Evolutionary conservation across 2,329 filamentous ascomycete genomes (phyloP).

Genomic region (Apiospora rasikravindrae): DNA sequence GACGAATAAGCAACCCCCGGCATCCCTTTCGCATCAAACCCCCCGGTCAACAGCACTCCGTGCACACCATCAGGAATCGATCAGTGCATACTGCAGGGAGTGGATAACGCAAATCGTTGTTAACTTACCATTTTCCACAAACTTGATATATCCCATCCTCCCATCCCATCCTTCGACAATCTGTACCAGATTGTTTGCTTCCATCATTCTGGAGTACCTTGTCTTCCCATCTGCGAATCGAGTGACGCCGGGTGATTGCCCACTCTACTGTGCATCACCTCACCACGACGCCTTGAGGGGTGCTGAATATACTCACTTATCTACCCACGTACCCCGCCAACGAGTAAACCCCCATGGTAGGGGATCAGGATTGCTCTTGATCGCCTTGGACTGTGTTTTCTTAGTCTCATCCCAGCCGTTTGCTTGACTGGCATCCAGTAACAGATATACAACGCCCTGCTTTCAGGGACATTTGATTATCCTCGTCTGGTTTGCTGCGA

Average conservation of each 20-base stretch:
- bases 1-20: background rate
- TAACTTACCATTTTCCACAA: background rate
- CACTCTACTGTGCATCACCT: background rate
- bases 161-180: background rate
- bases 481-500: background rate
- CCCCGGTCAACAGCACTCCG: background rate
- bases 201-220: background rate
- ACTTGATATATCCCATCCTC: background rate
- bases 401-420: background rate
- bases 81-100: background rate
- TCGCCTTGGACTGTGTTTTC: background rate
- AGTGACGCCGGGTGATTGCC: background rate
- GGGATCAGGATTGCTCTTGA: background rate
- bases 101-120: background rate
- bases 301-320: slow-evolving; percentile 1
- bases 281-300: background rate
- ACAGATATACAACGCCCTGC: background rate
- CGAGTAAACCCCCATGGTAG: background rate
- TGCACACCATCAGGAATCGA: background rate
- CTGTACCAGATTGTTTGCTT: background rate
- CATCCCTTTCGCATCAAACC: background rate
- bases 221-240: background rate
- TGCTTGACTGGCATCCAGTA: background rate
- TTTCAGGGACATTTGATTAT: background rate
- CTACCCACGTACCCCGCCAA: background rate